Base-by-base conservation (phyloP, 352 stramenopile species). In the Phytopythium boreale region DNA sequence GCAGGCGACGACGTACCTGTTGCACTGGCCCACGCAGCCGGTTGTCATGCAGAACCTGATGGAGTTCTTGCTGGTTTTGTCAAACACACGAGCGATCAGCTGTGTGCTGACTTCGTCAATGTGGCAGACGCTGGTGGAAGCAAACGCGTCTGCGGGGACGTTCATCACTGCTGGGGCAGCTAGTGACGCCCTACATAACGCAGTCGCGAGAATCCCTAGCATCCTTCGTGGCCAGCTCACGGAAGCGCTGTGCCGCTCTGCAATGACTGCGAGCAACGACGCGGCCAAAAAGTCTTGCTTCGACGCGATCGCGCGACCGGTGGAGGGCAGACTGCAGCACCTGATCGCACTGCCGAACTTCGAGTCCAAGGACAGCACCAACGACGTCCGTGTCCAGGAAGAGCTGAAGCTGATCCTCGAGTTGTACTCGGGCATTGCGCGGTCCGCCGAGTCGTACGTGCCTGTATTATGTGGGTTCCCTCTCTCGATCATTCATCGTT, bases 21-120 rank as follows among this genome's bases (percentile, higher is more conserved):
- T 91, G 39, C 77, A 93, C 65, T 96, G 87, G 87, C 79, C 87
- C 0, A 93, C 86, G 1, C 84, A 96, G 31, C 86, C 87, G 0
- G 68, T 92, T 4, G 84, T 96, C 51, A 93, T 93, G 76, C 71
- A 94, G 65, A 84, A 96, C 37, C 66, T 92, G 6, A 89, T 95
- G 53, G 75, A 93, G 47, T 88, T 90, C 27, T 63, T 95, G 29
- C 61, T 95, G 31, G 67, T 87, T 47, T 65, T 94, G 4, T 83
- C 83, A 1, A 90, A 86, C 55, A 88, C 80, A 22, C 72, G 73
- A 62, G 83, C 75, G 20, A 92, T 93, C 44, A 75, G 69, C 57
- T 71, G 65, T 11, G 75, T 93, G 8, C 39, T 95, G 22, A 64
- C 70, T 41, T 76, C 75, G 1, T 66, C 77, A 17, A 81, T 85